A percentile compares a stretch with the other conserved stretches of the same genome.
These are phyloP conservation scores for Rugonectria rugulosa DNA, from an alignment of 2,329 filamentous ascomycete species.

Conservation along the genomic window DNA sequence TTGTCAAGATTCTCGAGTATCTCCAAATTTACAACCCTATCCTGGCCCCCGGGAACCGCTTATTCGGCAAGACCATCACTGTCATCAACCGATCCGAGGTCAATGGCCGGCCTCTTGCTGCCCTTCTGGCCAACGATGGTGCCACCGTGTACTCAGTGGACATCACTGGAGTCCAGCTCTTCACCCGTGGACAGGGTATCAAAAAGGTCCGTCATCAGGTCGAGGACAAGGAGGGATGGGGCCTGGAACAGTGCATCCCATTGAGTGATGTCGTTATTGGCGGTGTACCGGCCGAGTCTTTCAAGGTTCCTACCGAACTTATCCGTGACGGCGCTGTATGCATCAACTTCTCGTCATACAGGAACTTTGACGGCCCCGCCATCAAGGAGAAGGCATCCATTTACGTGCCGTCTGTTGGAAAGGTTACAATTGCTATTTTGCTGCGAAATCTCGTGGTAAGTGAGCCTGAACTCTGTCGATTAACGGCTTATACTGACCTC, in stretches of 20 bases:
- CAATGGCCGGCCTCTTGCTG: constrained; percentile 90
- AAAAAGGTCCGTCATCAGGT: constrained; percentile 88
- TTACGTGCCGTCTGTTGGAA: constrained; percentile 96
- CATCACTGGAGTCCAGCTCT: constrained; percentile 88
- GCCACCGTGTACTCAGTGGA: constrained; percentile 96
- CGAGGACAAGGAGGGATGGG: constrained; percentile 81
- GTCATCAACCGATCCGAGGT: constrained; percentile 97
- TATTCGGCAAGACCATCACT: constrained; percentile 93
- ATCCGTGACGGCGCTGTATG: constrained; percentile 93
- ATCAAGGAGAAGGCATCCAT: constrained; percentile 97
- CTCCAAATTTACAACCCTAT: constrained; percentile 97
- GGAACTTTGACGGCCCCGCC: constrained; percentile 86
- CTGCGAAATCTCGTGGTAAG: constrained; percentile 87
- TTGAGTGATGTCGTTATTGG: constrained; percentile 94
- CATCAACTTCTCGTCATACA: constrained; percentile 96
- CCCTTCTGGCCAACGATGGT: constrained; percentile 93
- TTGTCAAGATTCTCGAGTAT: constrained; percentile 97
- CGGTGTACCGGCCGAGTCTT: constrained; percentile 86
- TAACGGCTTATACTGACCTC: constrained; percentile 33
- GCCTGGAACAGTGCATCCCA: constrained; percentile 80
- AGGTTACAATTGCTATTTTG: constrained; percentile 94
- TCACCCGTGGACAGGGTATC: constrained; percentile 88
- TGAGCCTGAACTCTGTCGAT: constrained; percentile 30
- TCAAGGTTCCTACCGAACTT: constrained; percentile 86
- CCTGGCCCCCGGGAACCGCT: constrained; percentile 87